Conservation (phyloP, 2,329 filamentous ascomycete species). For the Periconia sp. region DNA sequence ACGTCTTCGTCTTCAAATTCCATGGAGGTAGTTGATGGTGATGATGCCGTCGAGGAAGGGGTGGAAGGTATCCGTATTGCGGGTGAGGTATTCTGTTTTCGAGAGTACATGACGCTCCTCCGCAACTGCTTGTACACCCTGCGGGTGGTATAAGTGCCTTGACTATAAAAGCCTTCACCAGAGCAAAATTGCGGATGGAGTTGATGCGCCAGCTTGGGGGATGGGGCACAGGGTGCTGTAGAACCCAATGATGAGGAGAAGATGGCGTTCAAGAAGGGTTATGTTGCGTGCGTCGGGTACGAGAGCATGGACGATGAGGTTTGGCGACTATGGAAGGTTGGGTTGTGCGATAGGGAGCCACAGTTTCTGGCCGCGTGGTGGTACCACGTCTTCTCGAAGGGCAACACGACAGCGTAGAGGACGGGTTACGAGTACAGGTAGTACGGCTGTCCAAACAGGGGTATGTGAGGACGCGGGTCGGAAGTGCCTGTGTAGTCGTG, state of each 20-base stretch:
- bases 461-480: conserved; percentile 1
- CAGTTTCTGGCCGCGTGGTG: conserved; percentile 17
- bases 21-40: conserved; percentile 33
- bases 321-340: conserved; percentile 11
- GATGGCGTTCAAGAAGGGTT: conserved; percentile 15
- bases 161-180: conserved; percentile 36
- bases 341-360: conserved; percentile 10
- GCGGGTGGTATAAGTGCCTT: conserved; percentile 35
- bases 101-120: conserved; percentile 41
- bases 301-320: conserved; percentile 30
- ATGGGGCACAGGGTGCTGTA: conserved; percentile 34
- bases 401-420: conserved; percentile 22
- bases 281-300: conserved; percentile 19
- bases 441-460: background rate
- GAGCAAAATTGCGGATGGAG: conserved; percentile 33
- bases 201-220: conserved; percentile 44
- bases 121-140: conserved; percentile 42
- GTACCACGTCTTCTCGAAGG: conserved; percentile 35
- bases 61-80: conserved; percentile 36
- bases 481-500: background rate
- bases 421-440: background rate
- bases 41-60: conserved; percentile 34
- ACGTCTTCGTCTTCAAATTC: conserved; percentile 49
- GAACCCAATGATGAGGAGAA: conserved; percentile 37
- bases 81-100: conserved; percentile 30